Evolutionary conservation across 176 grass and related monocot genomes (phyloP).

Genomic region (Olyra latifolia): DNA sequence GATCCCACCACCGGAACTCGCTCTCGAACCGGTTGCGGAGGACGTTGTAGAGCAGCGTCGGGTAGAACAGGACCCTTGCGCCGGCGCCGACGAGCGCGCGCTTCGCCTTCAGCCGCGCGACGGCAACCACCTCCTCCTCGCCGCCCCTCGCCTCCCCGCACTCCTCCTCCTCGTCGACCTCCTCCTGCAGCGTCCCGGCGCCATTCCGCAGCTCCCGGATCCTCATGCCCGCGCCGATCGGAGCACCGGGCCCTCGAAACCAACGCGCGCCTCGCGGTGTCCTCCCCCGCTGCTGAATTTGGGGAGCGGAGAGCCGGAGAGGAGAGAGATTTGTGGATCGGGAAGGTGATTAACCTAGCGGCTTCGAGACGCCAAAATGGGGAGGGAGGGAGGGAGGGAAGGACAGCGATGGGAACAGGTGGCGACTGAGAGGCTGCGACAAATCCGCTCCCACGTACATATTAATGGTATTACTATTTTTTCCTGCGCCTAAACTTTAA

Average conservation of each 20-base stretch:
- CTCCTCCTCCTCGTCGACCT: neutral
- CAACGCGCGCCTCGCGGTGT: neutral
- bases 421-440: slow-evolving; percentile 12
- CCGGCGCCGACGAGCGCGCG: slow-evolving; percentile 64
- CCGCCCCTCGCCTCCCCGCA: neutral
- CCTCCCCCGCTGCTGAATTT: slow-evolving; percentile 14
- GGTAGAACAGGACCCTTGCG: slow-evolving; percentile 75
- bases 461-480: no score
- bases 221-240: slow-evolving; percentile 30
- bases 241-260: slow-evolving; percentile 10
- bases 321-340: slow-evolving; percentile 15
- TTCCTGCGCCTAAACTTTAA: no score
- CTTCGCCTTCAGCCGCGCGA: slow-evolving; percentile 46
- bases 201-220: slow-evolving; percentile 38
- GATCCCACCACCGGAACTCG: slow-evolving; percentile 92
- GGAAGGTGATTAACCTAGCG: slow-evolving; percentile 3
- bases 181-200: neutral
- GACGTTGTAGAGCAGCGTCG: slow-evolving; percentile 81
- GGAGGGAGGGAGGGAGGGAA: neutral
- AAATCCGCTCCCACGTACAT: no score
- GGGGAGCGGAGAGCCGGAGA: neutral
- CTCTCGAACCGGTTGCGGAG: slow-evolving; percentile 58
- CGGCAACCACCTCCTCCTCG: slow-evolving; percentile 1
- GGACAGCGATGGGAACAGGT: neutral
- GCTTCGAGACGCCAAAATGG: slow-evolving; percentile 30